Percentiles rank a stretch among this genome's conserved stretches.
Evolutionary conservation across 164 flowering plant genomes (phyloP).

Genomic region (Piper longum): DNA sequence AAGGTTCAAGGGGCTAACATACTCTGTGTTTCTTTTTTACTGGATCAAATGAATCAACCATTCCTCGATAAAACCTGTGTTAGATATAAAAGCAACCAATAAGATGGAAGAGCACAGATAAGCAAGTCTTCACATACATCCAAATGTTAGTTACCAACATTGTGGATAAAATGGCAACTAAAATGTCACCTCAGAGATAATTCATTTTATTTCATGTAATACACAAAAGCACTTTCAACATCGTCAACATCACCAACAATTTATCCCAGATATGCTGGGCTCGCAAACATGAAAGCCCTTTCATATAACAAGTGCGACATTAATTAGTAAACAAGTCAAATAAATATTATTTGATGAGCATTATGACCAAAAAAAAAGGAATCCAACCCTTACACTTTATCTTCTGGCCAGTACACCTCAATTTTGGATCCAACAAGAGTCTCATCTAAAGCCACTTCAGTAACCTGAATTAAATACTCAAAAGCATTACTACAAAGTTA

Average conservation of each 20-base stretch:
- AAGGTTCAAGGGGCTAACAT: neutral
- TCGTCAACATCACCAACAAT: no score
- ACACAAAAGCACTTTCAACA: no score
- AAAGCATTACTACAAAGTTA: no score
- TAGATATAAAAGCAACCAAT: conserved; percentile 1
- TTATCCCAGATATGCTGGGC: no score
- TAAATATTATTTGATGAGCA: no score
- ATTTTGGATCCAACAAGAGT: conserved; percentile 47
- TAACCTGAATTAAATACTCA: neutral
- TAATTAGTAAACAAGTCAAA: no score
- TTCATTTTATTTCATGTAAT: no score
- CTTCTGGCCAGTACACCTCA: conserved; percentile 80
- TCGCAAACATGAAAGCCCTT: no score
- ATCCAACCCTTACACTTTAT: conserved; percentile 34
- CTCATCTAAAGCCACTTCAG: conserved; percentile 21
- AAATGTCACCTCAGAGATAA: no score
- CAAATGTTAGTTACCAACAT: neutral
- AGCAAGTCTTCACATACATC: neutral
- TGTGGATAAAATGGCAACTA: no score
- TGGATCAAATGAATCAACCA: conserved; percentile 38
- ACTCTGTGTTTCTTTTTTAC: conserved; percentile 58
- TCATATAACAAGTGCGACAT: no score
- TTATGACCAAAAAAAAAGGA: neutral
- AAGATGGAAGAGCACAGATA: no score
- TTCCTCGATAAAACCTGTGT: conserved; percentile 68